Evolutionary conservation across 495 filamentous ascomycete species (phyloP).

Genomic region (Saxophila tyrrhenica): DNA sequence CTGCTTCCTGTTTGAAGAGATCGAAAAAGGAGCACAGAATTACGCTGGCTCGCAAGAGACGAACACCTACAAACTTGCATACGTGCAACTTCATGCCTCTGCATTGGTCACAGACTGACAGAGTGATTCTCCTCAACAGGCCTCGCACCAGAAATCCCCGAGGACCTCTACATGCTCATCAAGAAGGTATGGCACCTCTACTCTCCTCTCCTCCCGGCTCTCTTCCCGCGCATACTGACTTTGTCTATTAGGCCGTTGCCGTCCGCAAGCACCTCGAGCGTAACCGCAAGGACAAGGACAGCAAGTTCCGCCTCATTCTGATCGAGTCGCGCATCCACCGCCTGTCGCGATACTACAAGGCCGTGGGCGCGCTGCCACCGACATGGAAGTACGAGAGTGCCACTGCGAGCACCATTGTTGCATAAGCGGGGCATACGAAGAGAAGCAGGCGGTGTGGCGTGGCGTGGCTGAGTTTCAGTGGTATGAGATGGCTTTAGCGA

Average conservation of each 20-base stretch:
- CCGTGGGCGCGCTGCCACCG: slow-evolving; percentile 92
- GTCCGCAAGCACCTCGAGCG: slow-evolving; percentile 99
- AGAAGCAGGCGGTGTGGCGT: no score
- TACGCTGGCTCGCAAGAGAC: slow-evolving; percentile 11
- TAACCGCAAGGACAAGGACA: slow-evolving; percentile 99
- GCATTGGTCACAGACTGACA: slow-evolving; percentile 92
- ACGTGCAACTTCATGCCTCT: slow-evolving; percentile 53
- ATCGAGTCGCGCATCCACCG: slow-evolving; percentile 99
- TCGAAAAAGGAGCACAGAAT: slow-evolving; percentile 1
- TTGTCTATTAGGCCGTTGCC: slow-evolving; percentile 61
- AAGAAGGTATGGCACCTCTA: slow-evolving; percentile 59
- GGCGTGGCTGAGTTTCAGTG: no score
- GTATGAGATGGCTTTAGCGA: not conserved
- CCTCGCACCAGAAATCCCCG: slow-evolving; percentile 92
- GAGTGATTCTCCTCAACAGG: slow-evolving; percentile 74
- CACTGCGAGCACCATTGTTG: slow-evolving; percentile 43
- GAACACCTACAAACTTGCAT: slow-evolving; percentile 22
- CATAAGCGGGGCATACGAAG: slow-evolving; percentile 39
- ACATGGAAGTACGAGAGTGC: slow-evolving; percentile 83
- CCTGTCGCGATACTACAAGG: slow-evolving; percentile 96
- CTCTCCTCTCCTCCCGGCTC: not conserved
- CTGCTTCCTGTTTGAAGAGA: slow-evolving; percentile 15
- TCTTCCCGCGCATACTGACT: not conserved
- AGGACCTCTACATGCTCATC: slow-evolving; percentile 98
- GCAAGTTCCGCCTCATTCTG: slow-evolving; percentile 99